These are phyloP conservation scores for Suillus bovinus DNA, from an alignment of 768 basidiomycete genomes.

Conservation along the genomic window DNA sequence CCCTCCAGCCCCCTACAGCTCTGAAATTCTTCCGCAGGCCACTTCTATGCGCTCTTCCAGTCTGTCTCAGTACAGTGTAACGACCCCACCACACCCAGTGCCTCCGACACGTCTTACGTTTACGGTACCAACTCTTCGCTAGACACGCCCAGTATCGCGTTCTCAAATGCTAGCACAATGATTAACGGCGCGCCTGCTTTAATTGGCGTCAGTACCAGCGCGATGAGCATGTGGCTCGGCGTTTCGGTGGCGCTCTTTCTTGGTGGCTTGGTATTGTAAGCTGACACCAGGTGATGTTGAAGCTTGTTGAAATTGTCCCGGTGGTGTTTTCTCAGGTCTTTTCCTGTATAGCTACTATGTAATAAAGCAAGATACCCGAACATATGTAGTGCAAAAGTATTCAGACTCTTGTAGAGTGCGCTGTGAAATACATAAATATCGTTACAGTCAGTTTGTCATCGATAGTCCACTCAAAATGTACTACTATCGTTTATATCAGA, in stretches of 20 bases:
- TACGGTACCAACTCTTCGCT: conserved; percentile 57
- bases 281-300: neutral
- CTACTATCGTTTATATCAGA: conserved; percentile 5
- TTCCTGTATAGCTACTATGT: neutral
- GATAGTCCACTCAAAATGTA: neutral
- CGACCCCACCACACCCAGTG: conserved; percentile 42
- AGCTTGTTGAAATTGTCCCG: neutral
- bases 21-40: conserved; percentile 39
- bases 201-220: conserved; percentile 12
- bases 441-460: neutral
- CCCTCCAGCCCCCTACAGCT: conserved; percentile 2
- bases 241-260: conserved; percentile 15
- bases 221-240: conserved; percentile 14
- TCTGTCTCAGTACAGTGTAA: conserved; percentile 66
- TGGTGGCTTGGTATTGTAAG: conserved; percentile 23
- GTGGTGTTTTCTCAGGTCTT: neutral
- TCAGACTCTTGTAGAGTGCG: neutral
- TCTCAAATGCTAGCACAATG: conserved; percentile 59
- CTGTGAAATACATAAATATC: neutral
- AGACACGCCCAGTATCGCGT: conserved; percentile 52
- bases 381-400: conserved; percentile 1
- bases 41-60: conserved; percentile 68
- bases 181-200: conserved; percentile 40
- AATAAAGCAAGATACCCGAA: conserved; percentile 6
- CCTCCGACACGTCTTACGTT: conserved; percentile 61